phyloP scores from a whole-genome alignment of 2,329 filamentous ascomycete species.

The Fusarium zealandicum region DNA sequence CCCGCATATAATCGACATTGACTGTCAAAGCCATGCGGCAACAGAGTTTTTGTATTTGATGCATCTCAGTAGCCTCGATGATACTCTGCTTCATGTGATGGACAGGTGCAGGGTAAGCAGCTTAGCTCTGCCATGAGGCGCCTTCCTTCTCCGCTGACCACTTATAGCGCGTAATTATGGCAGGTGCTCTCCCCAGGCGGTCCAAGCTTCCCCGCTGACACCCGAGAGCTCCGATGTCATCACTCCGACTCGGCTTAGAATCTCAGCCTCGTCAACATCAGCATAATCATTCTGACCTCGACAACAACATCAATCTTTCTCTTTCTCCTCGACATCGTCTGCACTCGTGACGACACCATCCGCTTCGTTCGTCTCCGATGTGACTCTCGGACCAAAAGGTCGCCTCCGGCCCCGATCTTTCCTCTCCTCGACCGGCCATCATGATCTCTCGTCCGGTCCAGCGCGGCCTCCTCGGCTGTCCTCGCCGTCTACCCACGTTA shows the following conservation, averaged over 20 bases:
- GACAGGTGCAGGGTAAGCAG: constrained; percentile 17
- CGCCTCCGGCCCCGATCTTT: constrained; percentile 23
- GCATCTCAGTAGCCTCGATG: background rate
- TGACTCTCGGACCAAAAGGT: constrained; percentile 31
- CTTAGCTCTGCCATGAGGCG: background rate
- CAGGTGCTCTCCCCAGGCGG: constrained; percentile 25
- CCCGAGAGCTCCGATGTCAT: background rate
- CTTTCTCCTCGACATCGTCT: background rate
- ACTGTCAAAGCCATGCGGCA: too few relatives aligned
- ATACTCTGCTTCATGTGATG: background rate
- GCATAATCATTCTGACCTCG: background rate
- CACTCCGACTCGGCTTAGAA: background rate
- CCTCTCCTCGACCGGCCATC: constrained; percentile 4
- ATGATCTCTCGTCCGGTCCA: constrained; percentile 33
- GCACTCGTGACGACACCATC: background rate
- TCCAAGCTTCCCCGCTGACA: constrained; percentile 34
- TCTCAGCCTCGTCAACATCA: constrained; percentile 25
- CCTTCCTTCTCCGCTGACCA: constrained; percentile 14
- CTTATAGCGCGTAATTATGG: constrained; percentile 2
- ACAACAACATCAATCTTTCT: background rate
- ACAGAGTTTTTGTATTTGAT: background rate
- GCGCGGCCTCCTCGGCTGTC: constrained; percentile 17
- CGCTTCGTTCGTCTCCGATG: constrained; percentile 17
- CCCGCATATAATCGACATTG: background rate
- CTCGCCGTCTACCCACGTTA: constrained; percentile 33